Evolutionary conservation across 768 basidiomycete species (phyloP), one percentile per base, ranked within the genome.

Genomic region (Boletus tylopilopsis): DNA sequence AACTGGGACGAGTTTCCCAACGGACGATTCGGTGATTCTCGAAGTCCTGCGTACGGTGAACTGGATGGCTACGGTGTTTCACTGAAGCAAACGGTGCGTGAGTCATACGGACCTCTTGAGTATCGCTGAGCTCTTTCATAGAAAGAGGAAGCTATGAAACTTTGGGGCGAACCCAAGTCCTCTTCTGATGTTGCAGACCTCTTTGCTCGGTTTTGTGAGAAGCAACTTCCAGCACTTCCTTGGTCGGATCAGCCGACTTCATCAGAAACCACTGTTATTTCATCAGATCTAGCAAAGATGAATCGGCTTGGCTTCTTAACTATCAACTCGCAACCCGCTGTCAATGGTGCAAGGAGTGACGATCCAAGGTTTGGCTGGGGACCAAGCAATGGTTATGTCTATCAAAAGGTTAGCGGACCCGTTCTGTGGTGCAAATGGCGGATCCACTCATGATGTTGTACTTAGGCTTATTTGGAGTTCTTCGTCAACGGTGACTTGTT

Each of bases 1-100:
- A 91, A 96, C 64, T 99, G 96, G 96, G 96, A 99, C 64, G 95
- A 98, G 67, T 98, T 96, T 68, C 96, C 96, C 42, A 99, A 99
- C 67, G 96, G 96, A 47, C 90, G 96, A 57, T 99, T 95, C 64
- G 96, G 96, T 59, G 96, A 98, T 71, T 87, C 94, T 7, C 82
- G 96, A 50, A 92, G 89, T 77, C 96, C 96, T 24, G 96, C 96
- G 13, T 99, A 96, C 58, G 96, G 96, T 61, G 96, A 99, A 70
- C 72, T 99, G 47, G 95, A 99, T 63, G 95, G 95, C 2, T 97
- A 95, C 57, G 95, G 95, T 45, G 83, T 96, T 35, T 90, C 80
- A 68, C 81, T 98, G 60, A 94, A 94, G 67, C 87, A 95, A 62
- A 84, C 87, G 32, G 94, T 91, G 51, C 54, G 80, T 61, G 9